Conservation (phyloP, 2,329 filamentous ascomycete genomes). For the Gaeumannomyces tritici region DNA sequence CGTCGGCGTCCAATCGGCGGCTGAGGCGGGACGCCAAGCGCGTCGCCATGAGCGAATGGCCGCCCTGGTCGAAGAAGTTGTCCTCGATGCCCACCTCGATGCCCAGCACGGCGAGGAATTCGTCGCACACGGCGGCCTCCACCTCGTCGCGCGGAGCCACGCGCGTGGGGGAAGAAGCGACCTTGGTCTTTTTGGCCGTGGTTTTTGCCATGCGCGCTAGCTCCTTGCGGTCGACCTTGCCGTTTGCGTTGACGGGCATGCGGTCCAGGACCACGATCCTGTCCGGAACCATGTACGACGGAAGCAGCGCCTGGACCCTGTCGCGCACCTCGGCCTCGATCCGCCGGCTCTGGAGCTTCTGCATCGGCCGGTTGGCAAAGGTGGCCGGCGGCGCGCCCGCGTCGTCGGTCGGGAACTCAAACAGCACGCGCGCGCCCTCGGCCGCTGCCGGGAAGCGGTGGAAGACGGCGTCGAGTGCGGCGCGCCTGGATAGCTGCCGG, state of each 20-base stretch:
- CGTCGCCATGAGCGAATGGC: background rate
- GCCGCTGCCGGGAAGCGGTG: background rate
- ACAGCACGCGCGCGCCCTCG: background rate
- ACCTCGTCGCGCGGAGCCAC: background rate
- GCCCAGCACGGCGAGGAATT: background rate
- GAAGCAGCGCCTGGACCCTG: constrained; percentile 25
- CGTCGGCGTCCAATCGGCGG: background rate
- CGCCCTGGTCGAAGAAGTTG: background rate
- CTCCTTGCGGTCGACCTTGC: constrained; percentile 47
- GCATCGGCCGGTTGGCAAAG: background rate
- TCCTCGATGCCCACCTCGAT: background rate
- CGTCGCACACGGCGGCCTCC: background rate
- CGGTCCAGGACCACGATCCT: constrained; percentile 37
- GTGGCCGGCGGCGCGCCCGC: background rate
- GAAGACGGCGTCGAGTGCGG: background rate
- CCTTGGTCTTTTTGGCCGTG: constrained; percentile 35
- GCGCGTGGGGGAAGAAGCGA: background rate
- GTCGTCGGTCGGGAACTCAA: background rate
- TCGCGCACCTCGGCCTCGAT: background rate
- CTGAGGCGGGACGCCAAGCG: background rate
- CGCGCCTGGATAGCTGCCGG: background rate
- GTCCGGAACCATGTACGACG: constrained; percentile 50
- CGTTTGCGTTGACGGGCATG: constrained; percentile 50
- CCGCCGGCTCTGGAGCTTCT: background rate
- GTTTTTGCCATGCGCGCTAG: constrained; percentile 27